Evolutionary conservation across 73 alveolate genomes (phyloP), one percentile per base, ranked within the genome.

Genomic region (Symbiodinium pilosum): DNA sequence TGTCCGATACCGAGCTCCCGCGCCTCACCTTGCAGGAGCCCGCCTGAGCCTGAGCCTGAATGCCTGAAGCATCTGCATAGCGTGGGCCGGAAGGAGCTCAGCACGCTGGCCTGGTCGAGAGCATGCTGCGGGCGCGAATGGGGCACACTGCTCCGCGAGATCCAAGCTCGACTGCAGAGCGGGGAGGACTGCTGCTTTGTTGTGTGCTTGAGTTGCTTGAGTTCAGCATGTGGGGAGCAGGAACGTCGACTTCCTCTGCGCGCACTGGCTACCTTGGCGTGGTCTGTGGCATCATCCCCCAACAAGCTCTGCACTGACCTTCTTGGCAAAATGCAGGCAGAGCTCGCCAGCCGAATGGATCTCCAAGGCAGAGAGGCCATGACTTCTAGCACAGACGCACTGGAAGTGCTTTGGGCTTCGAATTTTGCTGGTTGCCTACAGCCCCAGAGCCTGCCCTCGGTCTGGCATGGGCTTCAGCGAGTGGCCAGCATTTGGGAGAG

Each of bases 341-440:
- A 86, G 69, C 54, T 86, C 32, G 83, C 54, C 40, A 43, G 26
- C 30, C 93, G 93, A 39, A 39, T 59, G 36, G 52, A 24, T 36
- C 34, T 30, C 28, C 44, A 2, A 40, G 38, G 44, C 21, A 34
- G 42, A 39, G 92, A 84, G 47, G 93, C 77, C 11, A 30, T n/a
- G 44, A 40, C 56, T 24, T 51, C 71, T 39, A 28, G 83, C 51
- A 86, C 83, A 56, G 32, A 44, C 43, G 51, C 42, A 38, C 42
- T 86, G 84, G 93, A 86, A 24, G 42, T 86, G 21, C 93, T 86
- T 18, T 86, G 93, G 93, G 93, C 93, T 39, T 86, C 93, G 20
- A 86, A 32, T 52, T 51, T 86, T 32, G 93, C 51, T n/a, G 52
- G 42, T 9, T 47, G 56, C 47, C 69, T 69, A 43, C 83, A 43